Conservation (phyloP, 1,284 basidiomycete genomes). For the Apiotrichum laibachii region DNA sequence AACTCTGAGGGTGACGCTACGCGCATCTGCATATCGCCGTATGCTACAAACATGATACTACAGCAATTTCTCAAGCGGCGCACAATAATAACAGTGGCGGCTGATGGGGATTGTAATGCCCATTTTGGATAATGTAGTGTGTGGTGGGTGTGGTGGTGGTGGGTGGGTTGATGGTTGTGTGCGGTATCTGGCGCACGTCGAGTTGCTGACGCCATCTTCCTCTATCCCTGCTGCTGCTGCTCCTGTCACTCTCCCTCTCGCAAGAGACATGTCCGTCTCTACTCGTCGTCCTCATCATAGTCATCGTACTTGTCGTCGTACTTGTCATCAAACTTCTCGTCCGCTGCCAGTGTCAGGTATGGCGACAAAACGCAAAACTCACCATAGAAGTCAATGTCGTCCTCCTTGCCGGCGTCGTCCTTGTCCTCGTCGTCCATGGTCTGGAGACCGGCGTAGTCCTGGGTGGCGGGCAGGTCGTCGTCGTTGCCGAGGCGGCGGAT, state of each 20-base stretch:
- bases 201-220: too few relatives aligned
- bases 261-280: not conserved
- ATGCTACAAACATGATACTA: slow-evolving; percentile 2
- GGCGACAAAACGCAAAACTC: not conserved
- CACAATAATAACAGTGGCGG: too few relatives aligned
- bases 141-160: too few relatives aligned
- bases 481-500: slow-evolving; percentile 28
- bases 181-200: too few relatives aligned
- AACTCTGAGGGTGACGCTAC: too few relatives aligned
- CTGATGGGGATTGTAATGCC: too few relatives aligned
- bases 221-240: not conserved
- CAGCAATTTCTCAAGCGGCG: not conserved
- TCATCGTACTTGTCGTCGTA: slow-evolving; percentile 13
- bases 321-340: slow-evolving; percentile 4
- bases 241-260: not conserved
- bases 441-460: slow-evolving; percentile 21
- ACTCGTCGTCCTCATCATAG: slow-evolving; percentile 10
- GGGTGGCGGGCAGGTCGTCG: slow-evolving; percentile 8
- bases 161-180: too few relatives aligned
- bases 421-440: slow-evolving; percentile 29
- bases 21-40: not conserved
- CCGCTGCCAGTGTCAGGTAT: not conserved
- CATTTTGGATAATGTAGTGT: too few relatives aligned
- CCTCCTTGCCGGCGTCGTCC: slow-evolving; percentile 14
- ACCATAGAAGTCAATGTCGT: slow-evolving; percentile 10